Evolutionary conservation across 106 monocot genomes (phyloP), one percentile per base, ranked within the genome.

Genomic region (Iris macrosiphon): DNA sequence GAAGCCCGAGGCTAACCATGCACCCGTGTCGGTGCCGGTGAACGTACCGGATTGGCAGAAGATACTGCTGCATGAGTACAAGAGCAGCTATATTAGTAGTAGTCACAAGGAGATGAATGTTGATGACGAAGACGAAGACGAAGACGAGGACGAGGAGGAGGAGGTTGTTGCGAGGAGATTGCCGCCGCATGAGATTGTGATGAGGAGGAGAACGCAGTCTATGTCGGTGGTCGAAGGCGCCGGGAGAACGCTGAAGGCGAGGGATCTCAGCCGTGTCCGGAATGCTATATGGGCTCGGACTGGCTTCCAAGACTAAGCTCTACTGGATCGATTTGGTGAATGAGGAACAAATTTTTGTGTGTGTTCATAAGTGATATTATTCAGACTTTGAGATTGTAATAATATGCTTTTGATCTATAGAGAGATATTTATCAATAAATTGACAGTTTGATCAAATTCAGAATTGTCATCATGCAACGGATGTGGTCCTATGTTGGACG

Each of bases 221-320:
- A 70, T 85, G 35, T 85, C 85, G 49, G 80, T 85, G 33, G 72
- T 69, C 27, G 89, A 84, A 28, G 89, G 89, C 34, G 22, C 54
- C 31, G 84, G 84, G 9, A 33, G 89, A 41, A 89, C 89, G 11
- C 80, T 84, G 41, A 89, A 89, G 67, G 89, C 83, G 20, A 57
- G 89, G 28, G 89, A 89, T 40, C 48, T 89, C 52, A 77, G 80
- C 26, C 84, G 89, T 29, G 71, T 89, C 11, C 73, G 89, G 12
- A 71, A 89, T 57, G 80, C 84, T 30, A 67, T 89, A 41, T 84
- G 80, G 84, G 71, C 49, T 50, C 65, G 80, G 67, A 81, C 67
- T 16, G 89, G 89, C 12, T 89, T 89, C 49, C 68, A 79, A 42
- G 84, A 79, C 49, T 89, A n/a, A n/a, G n/a, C n/a, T n/a, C n/a